phyloP scores from a whole-genome alignment of 495 filamentous ascomycete species.

The Talaromyces nanjingensis region DNA sequence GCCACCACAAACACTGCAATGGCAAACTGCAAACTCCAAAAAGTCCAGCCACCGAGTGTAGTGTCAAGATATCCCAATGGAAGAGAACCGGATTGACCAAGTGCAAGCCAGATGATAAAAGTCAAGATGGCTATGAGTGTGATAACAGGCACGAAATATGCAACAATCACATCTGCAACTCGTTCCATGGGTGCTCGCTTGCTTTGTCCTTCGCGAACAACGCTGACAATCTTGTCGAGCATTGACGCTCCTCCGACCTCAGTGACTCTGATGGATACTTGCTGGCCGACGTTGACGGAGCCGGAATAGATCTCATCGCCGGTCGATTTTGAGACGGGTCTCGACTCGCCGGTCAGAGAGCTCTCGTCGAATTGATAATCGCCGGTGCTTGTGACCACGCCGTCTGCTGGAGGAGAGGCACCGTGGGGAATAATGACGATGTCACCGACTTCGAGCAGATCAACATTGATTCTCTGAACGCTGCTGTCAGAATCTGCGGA shows the following conservation, averaged over 20 bases:
- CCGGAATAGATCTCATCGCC: conserved; percentile 78
- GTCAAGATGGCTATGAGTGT: conserved; percentile 74
- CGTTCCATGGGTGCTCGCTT: conserved; percentile 81
- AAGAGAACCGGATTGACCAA: conserved; percentile 64
- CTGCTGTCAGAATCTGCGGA: conserved; percentile 10
- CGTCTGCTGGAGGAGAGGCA: conserved; percentile 80
- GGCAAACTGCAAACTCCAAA: conserved; percentile 85
- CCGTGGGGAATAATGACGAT: conserved; percentile 70
- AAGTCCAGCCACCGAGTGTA: conserved; percentile 69
- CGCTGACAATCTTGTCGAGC: conserved; percentile 85
- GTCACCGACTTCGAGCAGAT: conserved; percentile 79
- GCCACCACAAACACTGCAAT: conserved; percentile 94
- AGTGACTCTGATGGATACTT: conserved; percentile 64
- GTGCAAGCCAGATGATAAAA: conserved; percentile 73
- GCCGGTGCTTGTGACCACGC: conserved; percentile 53
- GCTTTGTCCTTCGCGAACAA: conserved; percentile 87
- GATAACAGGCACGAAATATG: conserved; percentile 84
- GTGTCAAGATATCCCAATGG: conserved; percentile 59
- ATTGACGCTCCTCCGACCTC: conserved; percentile 72
- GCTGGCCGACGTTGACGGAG: conserved; percentile 72
- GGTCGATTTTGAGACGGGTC: conserved; percentile 58
- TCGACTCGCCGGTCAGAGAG: conserved; percentile 83
- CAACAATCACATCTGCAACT: conserved; percentile 74
- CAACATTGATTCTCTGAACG: conserved; percentile 49
- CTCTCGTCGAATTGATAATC: conserved; percentile 78